Percentiles rank a stretch among this genome's conserved stretches.
Conservation (phyloP, 352 stramenopile species). For the Globisporangium apiculatum region DNA sequence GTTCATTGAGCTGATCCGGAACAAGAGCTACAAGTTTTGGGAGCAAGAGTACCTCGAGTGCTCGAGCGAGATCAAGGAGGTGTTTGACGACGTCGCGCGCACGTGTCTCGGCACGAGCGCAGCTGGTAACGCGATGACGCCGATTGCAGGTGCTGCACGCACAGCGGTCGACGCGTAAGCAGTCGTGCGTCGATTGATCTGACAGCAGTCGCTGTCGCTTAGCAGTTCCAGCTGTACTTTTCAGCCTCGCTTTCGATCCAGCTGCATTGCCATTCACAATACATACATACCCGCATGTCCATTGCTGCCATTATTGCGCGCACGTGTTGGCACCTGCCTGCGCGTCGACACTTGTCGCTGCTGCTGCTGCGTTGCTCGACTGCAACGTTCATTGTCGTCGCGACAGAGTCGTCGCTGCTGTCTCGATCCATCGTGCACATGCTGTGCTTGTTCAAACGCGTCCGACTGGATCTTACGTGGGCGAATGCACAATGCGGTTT, state of each 20-base stretch:
- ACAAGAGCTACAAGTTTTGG: constrained; percentile 99
- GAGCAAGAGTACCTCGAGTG: constrained; percentile 97
- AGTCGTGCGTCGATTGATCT: not conserved
- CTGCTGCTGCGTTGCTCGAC: too few species aligned
- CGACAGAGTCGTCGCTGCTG: too few species aligned
- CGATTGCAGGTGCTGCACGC: constrained; percentile 3
- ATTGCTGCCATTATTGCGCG: not conserved
- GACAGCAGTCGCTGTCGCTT: not conserved
- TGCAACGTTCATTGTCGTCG: too few species aligned
- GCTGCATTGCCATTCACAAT: not conserved
- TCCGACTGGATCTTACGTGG: too few species aligned
- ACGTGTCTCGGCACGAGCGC: constrained; percentile 84
- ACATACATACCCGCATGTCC: too few species aligned
- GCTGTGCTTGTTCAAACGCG: too few species aligned
- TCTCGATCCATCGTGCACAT: too few species aligned
- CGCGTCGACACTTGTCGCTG: too few species aligned
- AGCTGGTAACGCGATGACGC: constrained; percentile 18
- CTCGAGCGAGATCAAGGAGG: constrained; percentile 97
- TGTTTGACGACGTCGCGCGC: constrained; percentile 97
- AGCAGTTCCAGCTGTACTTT: not conserved
- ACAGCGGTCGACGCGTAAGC: not conserved
- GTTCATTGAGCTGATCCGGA: constrained; percentile 99
- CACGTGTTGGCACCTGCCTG: too few species aligned
- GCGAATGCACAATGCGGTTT: too few species aligned
- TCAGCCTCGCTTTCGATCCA: not conserved